A percentile compares a stretch with the other conserved stretches of the same genome.
phyloP scores from a whole-genome alignment of 768 basidiomycete species.

The Boletus subcaerulescens region DNA sequence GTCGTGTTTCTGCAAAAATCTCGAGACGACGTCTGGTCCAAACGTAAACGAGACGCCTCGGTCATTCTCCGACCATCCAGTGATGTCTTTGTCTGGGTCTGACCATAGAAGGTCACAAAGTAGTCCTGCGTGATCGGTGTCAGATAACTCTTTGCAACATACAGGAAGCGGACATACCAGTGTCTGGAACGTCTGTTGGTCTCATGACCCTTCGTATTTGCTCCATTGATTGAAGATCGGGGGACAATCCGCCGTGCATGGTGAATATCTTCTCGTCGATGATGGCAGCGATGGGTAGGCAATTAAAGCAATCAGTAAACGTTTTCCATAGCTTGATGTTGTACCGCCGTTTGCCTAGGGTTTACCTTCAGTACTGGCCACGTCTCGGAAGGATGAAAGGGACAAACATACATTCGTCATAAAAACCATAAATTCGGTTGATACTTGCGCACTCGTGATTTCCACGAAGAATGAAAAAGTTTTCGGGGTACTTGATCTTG shows the following conservation, averaged over 20 bases:
- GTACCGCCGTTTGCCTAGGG: slow-evolving; percentile 95
- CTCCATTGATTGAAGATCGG: slow-evolving; percentile 98
- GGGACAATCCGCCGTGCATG: slow-evolving; percentile 97
- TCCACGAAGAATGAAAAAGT: slow-evolving; percentile 98
- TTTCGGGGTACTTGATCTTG: slow-evolving; percentile 99
- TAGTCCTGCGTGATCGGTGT: slow-evolving; percentile 52
- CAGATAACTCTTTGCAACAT: not conserved
- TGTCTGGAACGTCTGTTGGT: slow-evolving; percentile 98
- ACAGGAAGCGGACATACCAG: slow-evolving; percentile 51
- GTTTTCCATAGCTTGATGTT: slow-evolving; percentile 99
- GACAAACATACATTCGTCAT: slow-evolving; percentile 88
- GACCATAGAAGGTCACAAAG: slow-evolving; percentile 98
- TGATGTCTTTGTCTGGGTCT: slow-evolving; percentile 99
- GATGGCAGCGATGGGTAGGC: slow-evolving; percentile 97
- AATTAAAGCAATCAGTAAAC: slow-evolving; percentile 99
- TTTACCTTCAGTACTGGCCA: slow-evolving; percentile 10
- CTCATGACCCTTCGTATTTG: slow-evolving; percentile 99
- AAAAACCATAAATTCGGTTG: slow-evolving; percentile 99
- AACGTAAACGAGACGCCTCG: slow-evolving; percentile 99
- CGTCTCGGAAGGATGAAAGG: not conserved
- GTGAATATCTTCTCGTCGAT: slow-evolving; percentile 99
- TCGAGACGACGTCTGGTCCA: slow-evolving; percentile 95
- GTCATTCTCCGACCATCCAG: slow-evolving; percentile 99
- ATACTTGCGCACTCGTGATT: slow-evolving; percentile 99
- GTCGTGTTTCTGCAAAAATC: slow-evolving; percentile 99